A percentile compares a stretch with the other conserved stretches of the same genome.
Evolutionary conservation across 441 rosid genomes (phyloP).

Genomic region (Pelargonium australe): DNA sequence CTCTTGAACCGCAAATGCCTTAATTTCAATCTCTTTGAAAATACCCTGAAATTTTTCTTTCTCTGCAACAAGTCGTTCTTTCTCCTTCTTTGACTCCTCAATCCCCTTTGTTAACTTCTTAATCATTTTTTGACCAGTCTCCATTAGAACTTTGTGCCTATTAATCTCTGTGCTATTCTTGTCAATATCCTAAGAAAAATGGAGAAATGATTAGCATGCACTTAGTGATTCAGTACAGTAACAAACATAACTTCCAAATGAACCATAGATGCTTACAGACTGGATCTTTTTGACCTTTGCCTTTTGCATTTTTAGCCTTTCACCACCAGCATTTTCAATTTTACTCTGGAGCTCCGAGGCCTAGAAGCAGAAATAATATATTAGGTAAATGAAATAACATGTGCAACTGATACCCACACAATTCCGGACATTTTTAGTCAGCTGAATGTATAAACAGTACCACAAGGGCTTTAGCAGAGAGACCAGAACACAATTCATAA

Average conservation of each 20-base stretch:
- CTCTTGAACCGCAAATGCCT: constrained; percentile 83
- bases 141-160: constrained; percentile 82
- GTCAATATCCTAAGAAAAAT: constrained; percentile 63
- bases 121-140: constrained; percentile 75
- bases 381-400: background rate
- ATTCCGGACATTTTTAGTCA: background rate
- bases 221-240: constrained; percentile 11
- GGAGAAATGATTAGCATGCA: constrained; percentile 20
- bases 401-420: background rate
- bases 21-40: constrained; percentile 70
- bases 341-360: constrained; percentile 70
- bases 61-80: constrained; percentile 55
- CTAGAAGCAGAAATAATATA: constrained; percentile 33
- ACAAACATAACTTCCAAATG: constrained; percentile 13
- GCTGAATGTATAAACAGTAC: constrained; percentile 5
- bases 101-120: constrained; percentile 81
- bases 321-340: constrained; percentile 92
- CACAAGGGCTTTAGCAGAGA: constrained; percentile 2
- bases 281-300: constrained; percentile 75
- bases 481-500: constrained; percentile 8
- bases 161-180: constrained; percentile 76
- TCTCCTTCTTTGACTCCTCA: constrained; percentile 76
- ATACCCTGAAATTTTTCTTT: constrained; percentile 52
- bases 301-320: constrained; percentile 68
- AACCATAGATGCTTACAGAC: constrained; percentile 48